A percentile compares a stretch with the other conserved stretches of the same genome.
Conservation (phyloP, 495 filamentous ascomycete genomes). For the Mytilinidion resinicola region DNA sequence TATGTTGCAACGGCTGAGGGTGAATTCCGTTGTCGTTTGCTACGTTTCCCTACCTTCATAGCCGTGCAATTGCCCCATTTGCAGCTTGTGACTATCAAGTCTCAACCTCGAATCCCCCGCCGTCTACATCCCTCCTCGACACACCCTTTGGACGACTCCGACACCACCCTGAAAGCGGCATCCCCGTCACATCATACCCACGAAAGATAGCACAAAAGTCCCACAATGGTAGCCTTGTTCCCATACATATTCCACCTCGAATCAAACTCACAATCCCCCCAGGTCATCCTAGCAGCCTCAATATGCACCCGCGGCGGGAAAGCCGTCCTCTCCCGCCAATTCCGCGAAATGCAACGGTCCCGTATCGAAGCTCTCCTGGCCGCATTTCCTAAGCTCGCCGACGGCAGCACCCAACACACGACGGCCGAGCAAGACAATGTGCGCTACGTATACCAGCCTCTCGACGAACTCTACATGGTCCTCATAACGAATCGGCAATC, state of each 20-base stretch:
- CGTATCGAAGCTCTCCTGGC: conserved; percentile 93
- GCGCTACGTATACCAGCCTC: conserved; percentile 96
- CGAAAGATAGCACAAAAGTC: no score
- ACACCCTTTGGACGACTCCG: neutral
- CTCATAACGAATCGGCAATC: conserved; percentile 99
- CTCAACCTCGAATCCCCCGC: no score
- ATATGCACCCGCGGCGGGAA: conserved; percentile 98
- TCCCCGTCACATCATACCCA: no score
- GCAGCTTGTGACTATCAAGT: no score
- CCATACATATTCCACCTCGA: neutral
- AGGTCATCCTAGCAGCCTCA: conserved; percentile 98
- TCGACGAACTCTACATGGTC: conserved; percentile 99
- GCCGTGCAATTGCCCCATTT: no score
- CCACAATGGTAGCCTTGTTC: neutral
- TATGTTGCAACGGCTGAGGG: no score
- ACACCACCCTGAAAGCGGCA: neutral
- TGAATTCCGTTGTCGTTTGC: no score
- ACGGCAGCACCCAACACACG: conserved; percentile 91
- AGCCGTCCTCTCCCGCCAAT: conserved; percentile 92
- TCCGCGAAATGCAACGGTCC: conserved; percentile 91
- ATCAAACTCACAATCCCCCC: neutral
- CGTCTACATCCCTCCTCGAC: no score
- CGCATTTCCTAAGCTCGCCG: conserved; percentile 93
- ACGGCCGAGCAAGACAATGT: conserved; percentile 99
- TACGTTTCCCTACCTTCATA: no score